A percentile compares a stretch with the other conserved stretches of the same genome.
phyloP scores from a whole-genome alignment of 352 stramenopile species.

The Globisporangium paddicum region DNA sequence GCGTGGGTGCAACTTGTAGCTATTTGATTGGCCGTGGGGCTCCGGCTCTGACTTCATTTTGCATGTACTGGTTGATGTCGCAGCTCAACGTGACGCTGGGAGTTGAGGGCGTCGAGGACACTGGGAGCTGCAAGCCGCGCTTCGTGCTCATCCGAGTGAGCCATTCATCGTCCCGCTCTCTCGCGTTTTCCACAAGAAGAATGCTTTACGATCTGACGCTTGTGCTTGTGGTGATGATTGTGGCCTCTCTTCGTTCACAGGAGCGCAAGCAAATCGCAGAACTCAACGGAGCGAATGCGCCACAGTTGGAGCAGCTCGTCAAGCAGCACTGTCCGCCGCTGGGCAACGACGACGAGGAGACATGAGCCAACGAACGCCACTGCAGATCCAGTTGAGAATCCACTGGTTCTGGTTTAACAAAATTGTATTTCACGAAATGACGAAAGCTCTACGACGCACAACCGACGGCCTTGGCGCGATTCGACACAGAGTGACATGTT shows the following conservation, averaged over 20 bases:
- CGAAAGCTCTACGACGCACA: not conserved
- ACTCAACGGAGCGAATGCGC: conserved; percentile 53
- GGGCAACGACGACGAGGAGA: conserved; percentile 48
- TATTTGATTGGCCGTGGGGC: not conserved
- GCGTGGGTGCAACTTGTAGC: conserved; percentile 18
- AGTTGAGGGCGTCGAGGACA: conserved; percentile 50
- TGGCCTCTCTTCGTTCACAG: conserved; percentile 19
- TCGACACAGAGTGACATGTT: not conserved
- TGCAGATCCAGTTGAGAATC: not conserved
- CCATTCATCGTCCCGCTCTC: not conserved
- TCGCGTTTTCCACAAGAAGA: not conserved
- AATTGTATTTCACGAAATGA: not conserved
- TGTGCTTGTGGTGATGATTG: not conserved
- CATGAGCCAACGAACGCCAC: conserved; percentile 10
- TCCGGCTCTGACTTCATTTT: not conserved
- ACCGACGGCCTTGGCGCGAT: not conserved
- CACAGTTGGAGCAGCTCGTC: conserved; percentile 55
- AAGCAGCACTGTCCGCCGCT: conserved; percentile 56
- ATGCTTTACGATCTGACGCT: not conserved
- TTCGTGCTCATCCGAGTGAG: conserved; percentile 58
- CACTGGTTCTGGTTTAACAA: not conserved
- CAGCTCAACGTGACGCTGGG: conserved; percentile 48
- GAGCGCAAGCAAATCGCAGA: conserved; percentile 56
- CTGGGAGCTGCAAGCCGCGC: conserved; percentile 55
- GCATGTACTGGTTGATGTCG: not conserved